Conservation (phyloP, 495 filamentous ascomycete genomes). For the Penicillium roqueforti region DNA sequence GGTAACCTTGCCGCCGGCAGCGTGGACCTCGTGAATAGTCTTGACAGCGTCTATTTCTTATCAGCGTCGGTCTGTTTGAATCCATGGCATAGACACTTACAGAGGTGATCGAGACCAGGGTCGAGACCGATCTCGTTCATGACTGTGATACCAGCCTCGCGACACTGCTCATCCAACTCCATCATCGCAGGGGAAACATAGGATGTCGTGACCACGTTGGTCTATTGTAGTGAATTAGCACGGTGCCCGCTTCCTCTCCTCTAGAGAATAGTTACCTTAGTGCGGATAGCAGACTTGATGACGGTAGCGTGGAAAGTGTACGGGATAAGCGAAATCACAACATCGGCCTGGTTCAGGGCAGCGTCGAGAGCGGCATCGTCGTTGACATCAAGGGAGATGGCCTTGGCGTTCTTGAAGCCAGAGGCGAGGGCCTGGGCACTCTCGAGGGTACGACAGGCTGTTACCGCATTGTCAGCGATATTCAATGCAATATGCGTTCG, state of each 20-base stretch:
- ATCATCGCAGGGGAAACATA: slow-evolving; percentile 92
- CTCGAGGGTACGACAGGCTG: slow-evolving; percentile 82
- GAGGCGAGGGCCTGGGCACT: slow-evolving; percentile 67
- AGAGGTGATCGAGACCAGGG: slow-evolving; percentile 28
- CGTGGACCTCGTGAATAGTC: slow-evolving; percentile 76
- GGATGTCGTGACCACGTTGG: slow-evolving; percentile 92
- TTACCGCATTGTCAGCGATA: not conserved
- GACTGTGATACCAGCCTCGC: slow-evolving; percentile 92
- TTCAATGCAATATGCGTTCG: not conserved
- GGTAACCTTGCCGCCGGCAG: slow-evolving; percentile 78
- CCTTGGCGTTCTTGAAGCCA: slow-evolving; percentile 64
- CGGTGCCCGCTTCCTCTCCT: not conserved
- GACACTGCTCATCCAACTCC: slow-evolving; percentile 76
- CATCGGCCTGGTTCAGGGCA: slow-evolving; percentile 69
- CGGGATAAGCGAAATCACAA: slow-evolving; percentile 82
- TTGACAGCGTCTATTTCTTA: slow-evolving; percentile 76
- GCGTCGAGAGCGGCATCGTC: slow-evolving; percentile 70
- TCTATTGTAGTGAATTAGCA: slow-evolving; percentile 34
- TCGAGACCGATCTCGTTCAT: slow-evolving; percentile 95
- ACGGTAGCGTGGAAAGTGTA: slow-evolving; percentile 89
- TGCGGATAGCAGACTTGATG: slow-evolving; percentile 89
- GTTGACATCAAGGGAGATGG: slow-evolving; percentile 80
- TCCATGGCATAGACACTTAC: slow-evolving; percentile 3
- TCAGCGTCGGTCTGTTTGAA: not conserved
- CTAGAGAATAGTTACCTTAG: slow-evolving; percentile 46